Evolutionary conservation across 2,329 filamentous ascomycete genomes (phyloP), one percentile per base, ranked within the genome.

Genomic region (Aspergillus brasiliensis): DNA sequence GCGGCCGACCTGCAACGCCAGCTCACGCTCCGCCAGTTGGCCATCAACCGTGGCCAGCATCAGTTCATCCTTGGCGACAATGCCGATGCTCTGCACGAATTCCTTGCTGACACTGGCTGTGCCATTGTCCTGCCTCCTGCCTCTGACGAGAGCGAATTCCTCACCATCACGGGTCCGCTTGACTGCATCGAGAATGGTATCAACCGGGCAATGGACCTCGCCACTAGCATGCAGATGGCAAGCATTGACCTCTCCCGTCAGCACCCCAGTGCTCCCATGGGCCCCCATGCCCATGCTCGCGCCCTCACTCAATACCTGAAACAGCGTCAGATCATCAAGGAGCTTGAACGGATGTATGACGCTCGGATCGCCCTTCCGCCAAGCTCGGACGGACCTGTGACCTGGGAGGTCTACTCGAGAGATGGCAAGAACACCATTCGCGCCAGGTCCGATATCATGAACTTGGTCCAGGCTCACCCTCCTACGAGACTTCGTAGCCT

Each of bases 21-120:
- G 73, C 82, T 98, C 52, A 86, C 89, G 44, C 81, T 95, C 51
- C 87, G 95, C 67, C 89, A 96, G 75, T 81, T 92, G 44, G 86
- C 89, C 5, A 91, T 98, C 67, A 90, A 94, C 75, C 89, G 89
- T 63, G 92, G 91, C 51, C 88, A 92, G 54, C 95, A 98, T 75
- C 93, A 96, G 75, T 98, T 97, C 81, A 95, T 99, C 71, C 88
- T 97, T 64, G 94, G 94, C 54, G 88, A 94, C 62, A 86, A 88
- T 62, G 92, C 91, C 62, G 85, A 91, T 62, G 88, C 91, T 17
- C 82, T 91, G 34, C 87, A 97, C 59, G 87, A 97, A 48, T 97
- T 99, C 81, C 87, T 97, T 65, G 84, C 88, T 48, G 87, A 97
- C 71, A 98, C 95, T 59, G 94, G 94, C 63, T 99, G 95, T 77